Conservation (phyloP, 2,329 filamentous ascomycete species). For the Raffaelea ambrosiae region DNA sequence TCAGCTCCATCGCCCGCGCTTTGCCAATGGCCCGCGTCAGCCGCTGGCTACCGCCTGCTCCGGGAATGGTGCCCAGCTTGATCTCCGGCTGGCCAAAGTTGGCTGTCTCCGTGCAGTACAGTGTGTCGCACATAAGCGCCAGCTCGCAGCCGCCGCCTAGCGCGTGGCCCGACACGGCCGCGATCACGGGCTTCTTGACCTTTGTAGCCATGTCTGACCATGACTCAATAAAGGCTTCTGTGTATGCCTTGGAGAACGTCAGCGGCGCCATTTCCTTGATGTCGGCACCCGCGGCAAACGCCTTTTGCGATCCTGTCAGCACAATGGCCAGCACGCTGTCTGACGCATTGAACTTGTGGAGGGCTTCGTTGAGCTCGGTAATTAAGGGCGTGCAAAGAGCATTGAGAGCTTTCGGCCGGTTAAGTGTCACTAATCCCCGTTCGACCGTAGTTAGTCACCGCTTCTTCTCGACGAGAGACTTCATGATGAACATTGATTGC, state of each 20-base stretch:
- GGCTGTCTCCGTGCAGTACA: conserved; percentile 79
- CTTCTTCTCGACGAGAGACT: too few relatives aligned
- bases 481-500: too few relatives aligned
- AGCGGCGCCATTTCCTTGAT: conserved; percentile 98
- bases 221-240: conserved; percentile 83
- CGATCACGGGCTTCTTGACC: conserved; percentile 90
- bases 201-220: conserved; percentile 81
- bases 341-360: conserved; percentile 61
- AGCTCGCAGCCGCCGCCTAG: conserved; percentile 94
- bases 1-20: conserved; percentile 82
- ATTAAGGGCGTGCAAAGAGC: conserved; percentile 89
- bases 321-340: conserved; percentile 67
- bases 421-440: conserved; percentile 72
- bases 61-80: conserved; percentile 87
- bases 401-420: conserved; percentile 92
- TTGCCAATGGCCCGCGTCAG: conserved; percentile 78
- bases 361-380: conserved; percentile 74
- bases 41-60: conserved; percentile 84
- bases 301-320: conserved; percentile 79
- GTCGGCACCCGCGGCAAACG: conserved; percentile 92
- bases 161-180: conserved; percentile 88
- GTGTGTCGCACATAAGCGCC: conserved; percentile 92
- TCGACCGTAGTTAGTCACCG: not conserved
- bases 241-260: conserved; percentile 82
- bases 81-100: conserved; percentile 97